Evolutionary conservation across 169 alveolate species (phyloP).

Genomic region (Cryptosporidium xiaoi): DNA sequence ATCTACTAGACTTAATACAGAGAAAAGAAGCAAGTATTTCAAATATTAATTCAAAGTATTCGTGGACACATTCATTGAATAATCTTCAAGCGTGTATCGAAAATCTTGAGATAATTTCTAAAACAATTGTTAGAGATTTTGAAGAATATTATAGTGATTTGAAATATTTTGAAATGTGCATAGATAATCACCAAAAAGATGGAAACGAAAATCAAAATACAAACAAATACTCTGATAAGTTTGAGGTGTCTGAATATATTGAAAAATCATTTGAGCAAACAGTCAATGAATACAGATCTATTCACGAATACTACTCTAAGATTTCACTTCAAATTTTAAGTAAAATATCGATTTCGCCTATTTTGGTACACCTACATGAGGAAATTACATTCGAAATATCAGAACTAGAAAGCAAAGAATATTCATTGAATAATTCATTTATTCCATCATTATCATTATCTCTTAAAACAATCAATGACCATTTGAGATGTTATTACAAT

Average conservation of each 20-base stretch:
- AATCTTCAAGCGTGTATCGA: constrained; percentile 69
- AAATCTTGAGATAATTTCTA: constrained; percentile 44
- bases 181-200: not conserved
- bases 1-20: constrained; percentile 37
- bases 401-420: constrained; percentile 66
- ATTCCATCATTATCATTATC: constrained; percentile 43
- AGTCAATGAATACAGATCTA: constrained; percentile 25
- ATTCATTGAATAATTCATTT: constrained; percentile 53
- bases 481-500: constrained; percentile 47
- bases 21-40: constrained; percentile 11
- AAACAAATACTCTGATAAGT: not conserved
- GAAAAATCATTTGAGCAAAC: constrained; percentile 23
- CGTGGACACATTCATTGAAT: constrained; percentile 70
- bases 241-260: constrained; percentile 12
- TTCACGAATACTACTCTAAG: constrained; percentile 55
- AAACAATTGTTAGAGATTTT: constrained; percentile 44
- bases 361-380: constrained; percentile 41
- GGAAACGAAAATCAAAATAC: not conserved
- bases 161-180: constrained; percentile 5
- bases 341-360: constrained; percentile 60
- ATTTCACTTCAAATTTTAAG: constrained; percentile 67
- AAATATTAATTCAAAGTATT: constrained; percentile 29
- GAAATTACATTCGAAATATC: constrained; percentile 39
- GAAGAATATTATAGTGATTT: constrained; percentile 18
- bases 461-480: constrained; percentile 58